phyloP scores from a whole-genome alignment of 2,329 filamentous ascomycete species.

The Xylariaceae sp. region DNA sequence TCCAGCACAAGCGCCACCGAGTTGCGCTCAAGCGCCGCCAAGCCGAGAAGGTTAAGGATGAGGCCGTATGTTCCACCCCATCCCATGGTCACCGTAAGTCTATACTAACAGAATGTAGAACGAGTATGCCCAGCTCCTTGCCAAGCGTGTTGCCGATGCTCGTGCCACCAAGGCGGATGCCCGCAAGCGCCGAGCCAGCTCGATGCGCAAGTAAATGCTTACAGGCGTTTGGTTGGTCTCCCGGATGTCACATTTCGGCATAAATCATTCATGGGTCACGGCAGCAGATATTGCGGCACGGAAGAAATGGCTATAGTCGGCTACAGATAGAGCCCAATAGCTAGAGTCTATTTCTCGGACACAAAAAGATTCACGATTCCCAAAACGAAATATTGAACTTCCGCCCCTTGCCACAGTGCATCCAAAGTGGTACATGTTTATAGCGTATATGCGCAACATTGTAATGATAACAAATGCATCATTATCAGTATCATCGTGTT shows the following conservation, averaged over 20 bases:
- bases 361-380: constrained; percentile 24
- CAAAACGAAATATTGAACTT: constrained; percentile 8
- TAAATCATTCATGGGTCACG: constrained; percentile 7
- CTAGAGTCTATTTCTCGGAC: constrained; percentile 24
- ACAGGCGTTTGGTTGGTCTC: constrained; percentile 33
- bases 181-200: constrained; percentile 95
- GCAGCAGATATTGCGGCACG: constrained; percentile 10
- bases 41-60: constrained; percentile 95
- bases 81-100: background rate
- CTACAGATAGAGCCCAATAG: constrained; percentile 25
- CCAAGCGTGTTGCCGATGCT: constrained; percentile 95
- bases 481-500: too few species aligned
- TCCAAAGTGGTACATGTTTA: too few species aligned
- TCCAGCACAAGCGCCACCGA: constrained; percentile 99
- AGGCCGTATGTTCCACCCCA: constrained; percentile 69
- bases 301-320: constrained; percentile 20
- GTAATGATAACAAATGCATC: too few species aligned
- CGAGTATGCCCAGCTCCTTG: constrained; percentile 93
- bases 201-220: constrained; percentile 77
- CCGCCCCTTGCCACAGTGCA: background rate
- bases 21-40: constrained; percentile 97
- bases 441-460: too few species aligned
- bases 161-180: constrained; percentile 90
- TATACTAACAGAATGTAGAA: constrained; percentile 58
- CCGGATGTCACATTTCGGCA: constrained; percentile 33